Evolutionary conservation across 208 protist genomes (phyloP), one percentile per base, ranked within the genome.

Genomic region (Acanthamoeba lugdunensis): DNA sequence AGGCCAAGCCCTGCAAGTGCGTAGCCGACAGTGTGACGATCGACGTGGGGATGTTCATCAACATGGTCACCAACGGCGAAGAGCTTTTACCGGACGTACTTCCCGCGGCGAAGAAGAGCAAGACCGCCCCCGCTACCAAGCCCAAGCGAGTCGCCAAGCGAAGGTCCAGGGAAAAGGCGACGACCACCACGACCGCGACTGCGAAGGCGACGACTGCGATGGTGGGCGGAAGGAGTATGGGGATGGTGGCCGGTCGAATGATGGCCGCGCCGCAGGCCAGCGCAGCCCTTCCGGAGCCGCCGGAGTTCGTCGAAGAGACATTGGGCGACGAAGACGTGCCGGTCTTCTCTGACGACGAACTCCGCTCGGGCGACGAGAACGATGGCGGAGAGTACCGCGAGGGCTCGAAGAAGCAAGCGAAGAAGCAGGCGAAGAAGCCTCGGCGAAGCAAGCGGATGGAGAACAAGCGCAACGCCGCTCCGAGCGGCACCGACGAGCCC

Each of bases 1-100:
- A 65, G 63, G 94, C 93, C 50, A 63, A 89, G 56, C 41, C 73
- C 23, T 95, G 94, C 91, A 28, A 63, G 33, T 95, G 94, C 85
- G 54, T 85, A 48, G 16, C 90, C 30, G 91, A 95, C 14, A 95
- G 61, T 50, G 90, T 91, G 30, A 88, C 30, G 21, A 95, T 95
- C 37, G 30, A 94, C 58, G 28, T 95, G 37, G 50, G 48, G 6
- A n/a, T 56, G 45, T 75, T 93, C 45, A 65, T 81, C 67, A 54
- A 63, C 50, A 87, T 87, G 79, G 79, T 87, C n/a, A 25, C 79
- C 45, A 87, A 63, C 21, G 79, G 79, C 50, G 25, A 63, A 3
- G 79, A 87, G 79, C 0, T n/a, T n/a, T n/a, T 87, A 23, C 79
- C 79, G 16, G 71, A 79, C 37, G 23, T 37, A 9, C 79, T 41